Conservation (phyloP, 768 basidiomycete genomes). For the Nevesoporus exiguus region DNA sequence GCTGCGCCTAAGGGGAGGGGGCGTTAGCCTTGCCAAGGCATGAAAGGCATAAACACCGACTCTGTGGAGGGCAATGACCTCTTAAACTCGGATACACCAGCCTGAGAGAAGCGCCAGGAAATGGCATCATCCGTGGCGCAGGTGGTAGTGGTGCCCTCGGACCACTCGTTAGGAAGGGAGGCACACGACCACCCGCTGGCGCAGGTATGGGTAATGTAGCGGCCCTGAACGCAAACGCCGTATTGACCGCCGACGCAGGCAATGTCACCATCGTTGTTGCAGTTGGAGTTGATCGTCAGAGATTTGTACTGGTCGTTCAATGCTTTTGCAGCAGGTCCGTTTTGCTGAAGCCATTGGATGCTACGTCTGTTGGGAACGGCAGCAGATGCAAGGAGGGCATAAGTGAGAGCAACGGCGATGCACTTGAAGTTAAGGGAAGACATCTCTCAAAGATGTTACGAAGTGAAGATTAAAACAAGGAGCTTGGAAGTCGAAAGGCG, state of each 20-base stretch:
- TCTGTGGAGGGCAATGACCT: background rate
- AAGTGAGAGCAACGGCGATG: slow-evolving; percentile 11
- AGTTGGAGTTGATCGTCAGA: slow-evolving; percentile 15
- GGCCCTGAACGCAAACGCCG: background rate
- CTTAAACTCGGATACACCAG: slow-evolving; percentile 15
- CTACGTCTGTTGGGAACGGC: slow-evolving; percentile 18
- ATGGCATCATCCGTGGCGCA: slow-evolving; percentile 15
- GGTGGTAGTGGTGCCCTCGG: slow-evolving; percentile 17
- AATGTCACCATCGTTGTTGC: slow-evolving; percentile 14
- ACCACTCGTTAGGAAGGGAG: slow-evolving; percentile 25
- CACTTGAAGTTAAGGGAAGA: slow-evolving; percentile 15
- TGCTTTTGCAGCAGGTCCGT: slow-evolving; percentile 24
- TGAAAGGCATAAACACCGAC: background rate
- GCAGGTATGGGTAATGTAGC: slow-evolving; percentile 12
- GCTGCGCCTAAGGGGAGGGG: slow-evolving; percentile 10
- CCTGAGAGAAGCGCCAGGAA: slow-evolving; percentile 8
- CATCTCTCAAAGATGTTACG: slow-evolving; percentile 20
- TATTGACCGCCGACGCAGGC: slow-evolving; percentile 16
- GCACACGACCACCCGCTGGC: slow-evolving; percentile 19
- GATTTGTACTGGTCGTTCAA: slow-evolving; percentile 21
- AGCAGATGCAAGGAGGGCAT: slow-evolving; percentile 17
- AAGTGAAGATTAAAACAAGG: background rate
- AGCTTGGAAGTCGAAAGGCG: background rate
- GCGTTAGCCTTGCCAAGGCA: background rate
- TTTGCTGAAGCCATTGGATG: slow-evolving; percentile 21